Evolutionary conservation across 305 asterid species (phyloP), one percentile per base, ranked within the genome.

Genomic region (Stenogyne calaminthoides): DNA sequence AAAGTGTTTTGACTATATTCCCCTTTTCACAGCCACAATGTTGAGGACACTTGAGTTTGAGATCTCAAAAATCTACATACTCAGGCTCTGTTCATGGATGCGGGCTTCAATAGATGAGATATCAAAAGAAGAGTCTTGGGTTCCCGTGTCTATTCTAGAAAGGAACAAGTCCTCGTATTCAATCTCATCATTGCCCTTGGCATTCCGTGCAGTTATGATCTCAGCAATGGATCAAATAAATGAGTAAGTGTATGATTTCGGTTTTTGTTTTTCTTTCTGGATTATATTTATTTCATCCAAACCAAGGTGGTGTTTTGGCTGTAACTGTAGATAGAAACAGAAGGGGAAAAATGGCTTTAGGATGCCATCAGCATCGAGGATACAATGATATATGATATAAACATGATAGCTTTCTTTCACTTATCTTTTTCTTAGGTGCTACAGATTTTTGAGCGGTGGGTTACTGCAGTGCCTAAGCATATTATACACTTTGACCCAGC

Each of bases 71-170:
- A 82, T 89, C 78, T 95, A 90, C 82, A 87, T 91, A 81, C 70
- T 83, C 75, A 89, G 98, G 89, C 92, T 95, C 54, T 90, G 99
- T 85, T 88, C 98, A 54, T 95, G 99, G 99, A 95, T 95, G 98
- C 92, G 95, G 61, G 76, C 88, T 75, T 85, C 97, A 73, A 82
- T 89, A 46, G 96, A 91, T 73, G 99, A 91, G 85, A 86, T 95
- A 84, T 85, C 96, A 20, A 92, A 84, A 79, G 91, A 87, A 73
- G 99, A 95, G 83, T 80, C 97, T 60, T 95, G 98, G 98, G 81
- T 89, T 42, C 90, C 97, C 3, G 95, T 95, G 65, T 95, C 99
- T 67, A 83, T 88, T 78, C 77, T 95, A 80, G 96, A 91, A 79
- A 92, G 97, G 83, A 92, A 95, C 80, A 95, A 91, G 81, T 95